Conservation (phyloP, 495 filamentous ascomycete genomes). For the Trichoderma parareesei region DNA sequence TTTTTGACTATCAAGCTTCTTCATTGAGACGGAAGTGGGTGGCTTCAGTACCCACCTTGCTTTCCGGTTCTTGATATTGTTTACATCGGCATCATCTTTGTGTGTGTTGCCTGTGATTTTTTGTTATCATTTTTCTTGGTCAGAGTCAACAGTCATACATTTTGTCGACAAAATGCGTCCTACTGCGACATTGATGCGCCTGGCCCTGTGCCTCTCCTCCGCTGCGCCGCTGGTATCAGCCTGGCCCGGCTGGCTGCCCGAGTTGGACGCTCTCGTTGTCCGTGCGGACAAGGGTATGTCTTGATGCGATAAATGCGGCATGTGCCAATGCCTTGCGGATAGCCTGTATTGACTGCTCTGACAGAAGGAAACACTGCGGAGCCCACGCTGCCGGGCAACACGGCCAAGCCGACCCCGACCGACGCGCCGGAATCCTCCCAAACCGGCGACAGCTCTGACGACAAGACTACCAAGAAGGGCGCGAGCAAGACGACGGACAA, state of each 20-base stretch:
- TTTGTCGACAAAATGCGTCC: slow-evolving; percentile 2
- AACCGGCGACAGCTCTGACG: neutral
- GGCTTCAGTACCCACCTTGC: too few relatives aligned
- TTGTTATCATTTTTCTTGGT: neutral
- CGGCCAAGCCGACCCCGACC: slow-evolving; percentile 14
- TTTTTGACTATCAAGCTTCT: neutral
- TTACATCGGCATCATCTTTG: neutral
- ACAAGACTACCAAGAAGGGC: too few relatives aligned
- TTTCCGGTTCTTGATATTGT: too few relatives aligned
- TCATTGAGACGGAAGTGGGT: too few relatives aligned
- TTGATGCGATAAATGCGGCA: too few relatives aligned
- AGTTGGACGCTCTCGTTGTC: slow-evolving; percentile 29
- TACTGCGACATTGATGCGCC: slow-evolving; percentile 12
- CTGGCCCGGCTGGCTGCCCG: slow-evolving; percentile 27
- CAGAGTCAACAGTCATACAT: neutral
- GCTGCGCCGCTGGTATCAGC: slow-evolving; percentile 27
- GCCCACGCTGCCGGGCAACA: slow-evolving; percentile 16
- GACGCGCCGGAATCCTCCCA: neutral
- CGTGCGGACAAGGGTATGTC: slow-evolving; percentile 25
- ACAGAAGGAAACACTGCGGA: slow-evolving; percentile 19
- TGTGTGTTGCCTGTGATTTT: neutral
- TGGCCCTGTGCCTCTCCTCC: slow-evolving; percentile 29
- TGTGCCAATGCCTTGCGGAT: neutral
- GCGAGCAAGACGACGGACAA: neutral
- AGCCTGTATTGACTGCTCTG: slow-evolving; percentile 19